These are phyloP conservation scores for Debaryomyces coudertii DNA, from an alignment of 1,139 yeast genomes.

Conservation along the genomic window DNA sequence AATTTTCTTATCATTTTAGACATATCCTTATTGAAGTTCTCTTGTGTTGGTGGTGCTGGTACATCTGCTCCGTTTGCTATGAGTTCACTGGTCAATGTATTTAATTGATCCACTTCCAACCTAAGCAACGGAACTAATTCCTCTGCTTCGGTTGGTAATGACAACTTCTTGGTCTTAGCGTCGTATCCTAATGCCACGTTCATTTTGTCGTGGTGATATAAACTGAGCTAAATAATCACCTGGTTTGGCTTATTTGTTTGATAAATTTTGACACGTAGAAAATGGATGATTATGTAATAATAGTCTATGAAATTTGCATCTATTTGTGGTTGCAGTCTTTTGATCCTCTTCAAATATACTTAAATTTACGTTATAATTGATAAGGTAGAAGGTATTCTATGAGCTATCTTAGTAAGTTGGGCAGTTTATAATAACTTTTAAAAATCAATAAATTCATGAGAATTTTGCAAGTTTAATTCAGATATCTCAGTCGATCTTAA, in stretches of 20 bases:
- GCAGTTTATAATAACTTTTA: too few relatives aligned
- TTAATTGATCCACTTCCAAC: constrained; percentile 62
- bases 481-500: not conserved
- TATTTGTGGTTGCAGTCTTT: constrained; percentile 8
- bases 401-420: too few relatives aligned
- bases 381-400: too few relatives aligned
- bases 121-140: constrained; percentile 33
- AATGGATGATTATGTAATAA: constrained; percentile 5
- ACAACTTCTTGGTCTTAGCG: constrained; percentile 31
- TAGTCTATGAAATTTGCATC: not conserved
- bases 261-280: constrained; percentile 7
- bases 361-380: too few relatives aligned
- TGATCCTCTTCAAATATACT: not conserved
- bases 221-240: not conserved
- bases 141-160: constrained; percentile 27
- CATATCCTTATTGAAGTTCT: constrained; percentile 57
- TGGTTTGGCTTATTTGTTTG: not conserved
- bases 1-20: constrained; percentile 71
- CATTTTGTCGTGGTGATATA: constrained; percentile 16
- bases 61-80: constrained; percentile 65
- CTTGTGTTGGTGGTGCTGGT: constrained; percentile 64
- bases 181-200: constrained; percentile 31
- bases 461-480: too few relatives aligned
- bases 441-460: too few relatives aligned
- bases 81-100: constrained; percentile 62